Evolutionary conservation across 495 filamentous ascomycete genomes (phyloP).

Genomic region (Talaromyces stipitatus): DNA sequence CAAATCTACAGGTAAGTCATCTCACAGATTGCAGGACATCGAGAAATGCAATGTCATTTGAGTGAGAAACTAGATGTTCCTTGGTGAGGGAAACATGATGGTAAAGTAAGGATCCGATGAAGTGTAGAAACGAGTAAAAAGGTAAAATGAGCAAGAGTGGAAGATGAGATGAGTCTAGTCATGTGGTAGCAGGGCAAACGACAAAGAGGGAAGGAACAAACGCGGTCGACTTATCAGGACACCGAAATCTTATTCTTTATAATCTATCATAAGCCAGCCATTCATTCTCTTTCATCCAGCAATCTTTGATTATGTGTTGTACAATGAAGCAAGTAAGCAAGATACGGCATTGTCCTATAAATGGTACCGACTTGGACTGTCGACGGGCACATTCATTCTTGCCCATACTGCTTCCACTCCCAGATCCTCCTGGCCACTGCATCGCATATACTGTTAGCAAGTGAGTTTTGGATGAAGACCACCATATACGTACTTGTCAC

Average conservation of each 20-base stretch:
- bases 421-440: constrained; percentile 41
- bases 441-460: constrained; percentile 10
- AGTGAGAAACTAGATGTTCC: neutral
- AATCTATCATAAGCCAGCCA: neutral
- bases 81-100: neutral
- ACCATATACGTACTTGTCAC: constrained; percentile 33
- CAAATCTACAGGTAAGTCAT: neutral
- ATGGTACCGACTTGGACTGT: constrained; percentile 29
- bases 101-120: neutral
- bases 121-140: neutral
- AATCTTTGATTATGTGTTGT: no score
- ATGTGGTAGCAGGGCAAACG: neutral
- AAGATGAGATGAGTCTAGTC: neutral
- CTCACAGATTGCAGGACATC: neutral
- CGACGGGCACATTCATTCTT: constrained; percentile 26
- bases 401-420: constrained; percentile 41
- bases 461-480: neutral
- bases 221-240: neutral
- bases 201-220: constrained; percentile 1
- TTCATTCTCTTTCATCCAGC: no score
- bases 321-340: neutral
- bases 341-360: constrained; percentile 7
- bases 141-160: neutral
- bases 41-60: neutral
- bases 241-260: neutral